Conservation (phyloP, 257 asterid species). For the Solanum neorickii region DNA sequence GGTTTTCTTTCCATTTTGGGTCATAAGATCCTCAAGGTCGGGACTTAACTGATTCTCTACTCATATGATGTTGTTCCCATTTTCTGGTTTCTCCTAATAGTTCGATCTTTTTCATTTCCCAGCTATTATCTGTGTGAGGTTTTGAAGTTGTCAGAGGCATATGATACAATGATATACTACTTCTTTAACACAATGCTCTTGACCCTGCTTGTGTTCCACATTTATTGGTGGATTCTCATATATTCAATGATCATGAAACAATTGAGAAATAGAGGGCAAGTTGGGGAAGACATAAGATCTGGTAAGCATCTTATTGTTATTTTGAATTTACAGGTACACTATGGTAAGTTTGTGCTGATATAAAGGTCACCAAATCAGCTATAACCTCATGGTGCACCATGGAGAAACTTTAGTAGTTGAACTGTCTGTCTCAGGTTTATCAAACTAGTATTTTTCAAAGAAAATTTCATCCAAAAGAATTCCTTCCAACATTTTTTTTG, state of each 20-base stretch:
- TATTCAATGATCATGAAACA: conserved; percentile 70
- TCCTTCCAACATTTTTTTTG: neutral
- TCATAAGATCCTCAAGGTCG: neutral
- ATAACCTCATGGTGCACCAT: neutral
- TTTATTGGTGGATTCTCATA: conserved; percentile 96
- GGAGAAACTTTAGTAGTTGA: neutral
- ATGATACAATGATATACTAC: conserved; percentile 36
- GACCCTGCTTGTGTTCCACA: conserved; percentile 74
- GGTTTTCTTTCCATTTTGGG: conserved; percentile 78
- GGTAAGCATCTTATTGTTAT: conserved; percentile 27
- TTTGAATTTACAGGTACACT: neutral
- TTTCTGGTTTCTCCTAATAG: conserved; percentile 24
- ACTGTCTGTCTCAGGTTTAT: neutral
- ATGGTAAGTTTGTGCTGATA: neutral
- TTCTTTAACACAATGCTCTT: conserved; percentile 73
- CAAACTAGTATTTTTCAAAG: neutral
- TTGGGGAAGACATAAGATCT: conserved; percentile 96
- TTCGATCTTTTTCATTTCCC: conserved; percentile 16
- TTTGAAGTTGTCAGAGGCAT: conserved; percentile 37
- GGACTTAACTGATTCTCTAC: neutral
- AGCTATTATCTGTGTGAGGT: conserved; percentile 39
- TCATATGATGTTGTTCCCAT: neutral
- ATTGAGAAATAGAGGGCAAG: conserved; percentile 76
- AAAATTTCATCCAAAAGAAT: neutral
- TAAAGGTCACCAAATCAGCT: neutral